Evolutionary conservation across 441 rosid genomes (phyloP).

Genomic region (Jatropha multifida): DNA sequence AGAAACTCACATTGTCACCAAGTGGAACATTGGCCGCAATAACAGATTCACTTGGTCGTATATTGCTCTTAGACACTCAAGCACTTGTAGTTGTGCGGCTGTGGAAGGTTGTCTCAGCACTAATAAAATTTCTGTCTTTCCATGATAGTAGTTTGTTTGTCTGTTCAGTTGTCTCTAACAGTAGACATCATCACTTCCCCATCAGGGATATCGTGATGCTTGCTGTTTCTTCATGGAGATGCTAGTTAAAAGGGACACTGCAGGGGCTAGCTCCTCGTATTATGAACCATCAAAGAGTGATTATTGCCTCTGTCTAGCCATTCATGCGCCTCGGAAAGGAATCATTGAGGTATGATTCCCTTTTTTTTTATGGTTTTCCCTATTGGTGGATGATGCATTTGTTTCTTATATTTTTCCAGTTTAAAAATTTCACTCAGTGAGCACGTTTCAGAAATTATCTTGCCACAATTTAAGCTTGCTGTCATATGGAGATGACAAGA

Average conservation of each 20-base stretch:
- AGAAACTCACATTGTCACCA: constrained; percentile 86
- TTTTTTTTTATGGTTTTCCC: background rate
- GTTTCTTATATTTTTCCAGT: background rate
- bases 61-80: constrained; percentile 89
- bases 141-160: background rate
- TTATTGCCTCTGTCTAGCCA: constrained; percentile 91
- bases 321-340: constrained; percentile 96
- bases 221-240: constrained; percentile 92
- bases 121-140: background rate
- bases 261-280: constrained; percentile 47
- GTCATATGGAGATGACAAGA: background rate
- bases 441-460: background rate
- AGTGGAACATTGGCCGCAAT: constrained; percentile 98
- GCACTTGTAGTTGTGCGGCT: constrained; percentile 92
- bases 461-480: background rate
- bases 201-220: constrained; percentile 97
- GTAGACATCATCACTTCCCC: constrained; percentile 4
- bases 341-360: constrained; percentile 66
- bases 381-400: background rate
- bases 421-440: background rate
- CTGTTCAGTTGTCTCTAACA: background rate
- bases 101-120: constrained; percentile 68
- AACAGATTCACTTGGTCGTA: constrained; percentile 96
- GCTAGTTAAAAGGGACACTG: constrained; percentile 59
- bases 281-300: constrained; percentile 68